Evolutionary conservation across 805 yeast species (phyloP).

Genomic region (Ogataea methanolica): DNA sequence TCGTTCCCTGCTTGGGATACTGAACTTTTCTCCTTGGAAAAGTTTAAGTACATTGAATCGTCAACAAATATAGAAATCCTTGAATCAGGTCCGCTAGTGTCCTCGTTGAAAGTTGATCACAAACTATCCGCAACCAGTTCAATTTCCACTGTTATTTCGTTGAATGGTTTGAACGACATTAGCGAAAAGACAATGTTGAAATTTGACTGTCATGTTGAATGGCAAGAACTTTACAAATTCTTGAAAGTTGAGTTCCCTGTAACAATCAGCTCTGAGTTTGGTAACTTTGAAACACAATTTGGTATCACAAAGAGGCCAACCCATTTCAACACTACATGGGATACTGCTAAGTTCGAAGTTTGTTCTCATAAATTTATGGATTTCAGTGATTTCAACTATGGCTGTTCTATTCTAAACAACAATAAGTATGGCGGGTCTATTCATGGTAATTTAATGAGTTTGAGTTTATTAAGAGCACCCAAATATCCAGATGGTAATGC

Average conservation of each 20-base stretch:
- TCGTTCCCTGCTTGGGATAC: slow-evolving; percentile 98
- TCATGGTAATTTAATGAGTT: slow-evolving; percentile 87
- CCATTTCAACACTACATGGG: slow-evolving; percentile 94
- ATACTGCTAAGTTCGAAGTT: slow-evolving; percentile 92
- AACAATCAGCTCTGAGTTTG: slow-evolving; percentile 67
- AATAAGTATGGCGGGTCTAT: slow-evolving; percentile 89
- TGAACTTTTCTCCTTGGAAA: slow-evolving; percentile 80
- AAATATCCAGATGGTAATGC: slow-evolving; percentile 94
- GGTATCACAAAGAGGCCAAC: slow-evolving; percentile 92
- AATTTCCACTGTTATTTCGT: slow-evolving; percentile 64
- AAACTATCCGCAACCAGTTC: slow-evolving; percentile 52
- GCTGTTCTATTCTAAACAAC: slow-evolving; percentile 80
- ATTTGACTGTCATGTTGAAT: slow-evolving; percentile 60
- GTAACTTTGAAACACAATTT: slow-evolving; percentile 90
- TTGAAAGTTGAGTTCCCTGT: slow-evolving; percentile 95
- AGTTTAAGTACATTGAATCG: slow-evolving; percentile 47
- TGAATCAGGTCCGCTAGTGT: slow-evolving; percentile 52
- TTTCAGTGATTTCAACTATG: slow-evolving; percentile 79
- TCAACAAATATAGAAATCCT: slow-evolving; percentile 35
- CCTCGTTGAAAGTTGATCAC: slow-evolving; percentile 60
- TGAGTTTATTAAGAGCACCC: slow-evolving; percentile 83
- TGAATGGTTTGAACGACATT: slow-evolving; percentile 47
- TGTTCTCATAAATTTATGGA: slow-evolving; percentile 94
- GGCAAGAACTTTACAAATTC: slow-evolving; percentile 87
- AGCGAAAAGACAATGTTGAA: slow-evolving; percentile 38